A percentile compares a stretch with the other conserved stretches of the same genome.
Conservation (phyloP, 768 basidiomycete genomes). For the Collybia sp. region DNA sequence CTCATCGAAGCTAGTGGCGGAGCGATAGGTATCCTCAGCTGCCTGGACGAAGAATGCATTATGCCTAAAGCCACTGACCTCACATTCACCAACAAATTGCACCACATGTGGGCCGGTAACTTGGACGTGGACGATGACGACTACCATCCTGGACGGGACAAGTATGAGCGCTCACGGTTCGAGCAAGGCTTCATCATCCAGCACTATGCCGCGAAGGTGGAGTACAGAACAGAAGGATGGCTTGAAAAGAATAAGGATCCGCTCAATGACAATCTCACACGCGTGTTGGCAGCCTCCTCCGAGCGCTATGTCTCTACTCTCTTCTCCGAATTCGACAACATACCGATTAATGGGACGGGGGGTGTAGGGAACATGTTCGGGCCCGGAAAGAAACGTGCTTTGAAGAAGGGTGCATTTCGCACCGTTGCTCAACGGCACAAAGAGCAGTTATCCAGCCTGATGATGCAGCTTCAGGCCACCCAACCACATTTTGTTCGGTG, state of each 20-base stretch:
- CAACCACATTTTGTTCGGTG: conserved; percentile 98
- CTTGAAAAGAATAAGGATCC: conserved; percentile 99
- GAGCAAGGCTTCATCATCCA: conserved; percentile 93
- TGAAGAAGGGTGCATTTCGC: conserved; percentile 96
- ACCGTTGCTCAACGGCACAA: conserved; percentile 95
- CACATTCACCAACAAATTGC: conserved; percentile 92
- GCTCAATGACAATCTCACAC: conserved; percentile 90
- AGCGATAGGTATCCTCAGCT: conserved; percentile 85
- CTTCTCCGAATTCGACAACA: conserved; percentile 77
- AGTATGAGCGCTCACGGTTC: conserved; percentile 85
- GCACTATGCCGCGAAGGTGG: conserved; percentile 96
- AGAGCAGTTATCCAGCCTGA: conserved; percentile 88
- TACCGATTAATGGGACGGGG: conserved; percentile 23
- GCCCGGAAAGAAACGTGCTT: conserved; percentile 62
- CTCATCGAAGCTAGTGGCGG: conserved; percentile 86
- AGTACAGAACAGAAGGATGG: conserved; percentile 96
- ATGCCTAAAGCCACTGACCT: conserved; percentile 98
- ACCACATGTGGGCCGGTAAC: conserved; percentile 64
- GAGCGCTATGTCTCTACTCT: conserved; percentile 79
- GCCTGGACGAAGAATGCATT: conserved; percentile 97
- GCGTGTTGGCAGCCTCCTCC: conserved; percentile 77
- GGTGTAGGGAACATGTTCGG: conserved; percentile 32
- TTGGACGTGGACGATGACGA: conserved; percentile 42
- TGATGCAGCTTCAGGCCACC: conserved; percentile 87
- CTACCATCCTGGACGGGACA: conserved; percentile 70